Evolutionary conservation across 1,284 basidiomycete species (phyloP).

Genomic region (Moesziomyces aphidis): DNA sequence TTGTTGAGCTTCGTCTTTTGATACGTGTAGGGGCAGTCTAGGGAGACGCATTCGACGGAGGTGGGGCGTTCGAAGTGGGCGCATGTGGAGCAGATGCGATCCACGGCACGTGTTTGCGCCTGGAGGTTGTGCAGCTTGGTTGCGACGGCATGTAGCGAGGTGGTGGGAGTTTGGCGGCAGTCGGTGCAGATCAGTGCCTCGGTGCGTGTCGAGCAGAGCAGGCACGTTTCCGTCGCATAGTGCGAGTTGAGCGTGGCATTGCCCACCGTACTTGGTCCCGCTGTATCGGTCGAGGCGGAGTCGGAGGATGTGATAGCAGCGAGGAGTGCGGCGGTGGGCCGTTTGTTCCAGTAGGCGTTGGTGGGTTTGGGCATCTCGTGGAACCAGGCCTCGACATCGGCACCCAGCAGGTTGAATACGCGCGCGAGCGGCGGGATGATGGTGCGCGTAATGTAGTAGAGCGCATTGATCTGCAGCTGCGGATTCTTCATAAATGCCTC

Average conservation of each 20-base stretch:
- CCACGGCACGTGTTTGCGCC: constrained; percentile 27
- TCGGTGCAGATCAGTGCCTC: constrained; percentile 68
- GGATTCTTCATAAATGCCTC: constrained; percentile 80
- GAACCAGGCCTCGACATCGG: constrained; percentile 88
- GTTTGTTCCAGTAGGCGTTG: constrained; percentile 32
- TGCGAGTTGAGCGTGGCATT: constrained; percentile 78
- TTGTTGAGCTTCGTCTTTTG: constrained; percentile 38
- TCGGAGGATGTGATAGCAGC: constrained; percentile 5
- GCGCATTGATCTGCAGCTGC: constrained; percentile 79
- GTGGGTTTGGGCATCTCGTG: constrained; percentile 78
- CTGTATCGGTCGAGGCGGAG: neutral
- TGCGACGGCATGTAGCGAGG: constrained; percentile 23
- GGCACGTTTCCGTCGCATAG: constrained; percentile 79
- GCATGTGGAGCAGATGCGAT: constrained; percentile 55
- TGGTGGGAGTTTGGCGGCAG: constrained; percentile 30
- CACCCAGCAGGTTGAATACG: constrained; percentile 91
- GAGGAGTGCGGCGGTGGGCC: constrained; percentile 13
- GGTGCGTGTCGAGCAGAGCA: constrained; percentile 76
- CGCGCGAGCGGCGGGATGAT: constrained; percentile 90
- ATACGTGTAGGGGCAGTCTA: constrained; percentile 62
- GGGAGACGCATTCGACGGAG: constrained; percentile 50
- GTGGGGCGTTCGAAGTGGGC: constrained; percentile 22
- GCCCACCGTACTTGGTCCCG: constrained; percentile 53
- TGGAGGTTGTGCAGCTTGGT: constrained; percentile 30
- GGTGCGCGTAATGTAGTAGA: constrained; percentile 90